A percentile compares a stretch with the other conserved stretches of the same genome.
Conservation (phyloP, 2,329 filamentous ascomycete genomes). For the Claviceps fusiformis region DNA sequence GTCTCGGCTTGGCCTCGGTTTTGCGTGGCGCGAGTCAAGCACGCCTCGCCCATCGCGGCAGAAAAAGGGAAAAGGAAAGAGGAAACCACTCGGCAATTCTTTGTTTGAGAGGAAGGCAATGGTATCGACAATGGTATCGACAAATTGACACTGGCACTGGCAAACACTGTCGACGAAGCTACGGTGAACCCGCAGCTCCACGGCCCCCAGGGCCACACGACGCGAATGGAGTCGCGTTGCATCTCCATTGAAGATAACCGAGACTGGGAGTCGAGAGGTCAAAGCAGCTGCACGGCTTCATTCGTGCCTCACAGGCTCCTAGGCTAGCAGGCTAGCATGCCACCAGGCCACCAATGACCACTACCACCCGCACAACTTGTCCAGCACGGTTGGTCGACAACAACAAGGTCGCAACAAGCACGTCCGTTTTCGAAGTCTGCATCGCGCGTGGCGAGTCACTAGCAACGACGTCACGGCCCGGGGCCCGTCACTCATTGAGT, state of each 20-base stretch:
- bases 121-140: neutral
- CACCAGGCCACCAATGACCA: too few species aligned
- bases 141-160: neutral
- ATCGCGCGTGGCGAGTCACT: neutral
- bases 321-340: too few species aligned
- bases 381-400: neutral
- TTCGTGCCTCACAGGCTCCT: neutral
- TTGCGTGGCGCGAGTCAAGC: neutral
- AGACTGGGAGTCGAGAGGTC: neutral
- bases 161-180: neutral
- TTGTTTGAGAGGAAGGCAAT: too few species aligned
- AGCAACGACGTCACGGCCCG: slow-evolving; percentile 3
- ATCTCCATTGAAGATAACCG: neutral
- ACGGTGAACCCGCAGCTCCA: neutral
- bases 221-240: neutral
- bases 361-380: too few species aligned
- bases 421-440: neutral
- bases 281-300: neutral
- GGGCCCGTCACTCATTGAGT: neutral
- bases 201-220: neutral
- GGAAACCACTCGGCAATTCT: neutral
- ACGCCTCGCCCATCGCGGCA: neutral
- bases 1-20: neutral
- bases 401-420: neutral
- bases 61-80: too few species aligned